Evolutionary conservation across 2,329 filamentous ascomycete genomes (phyloP).

Genomic region (Microthyrium microscopicum): DNA sequence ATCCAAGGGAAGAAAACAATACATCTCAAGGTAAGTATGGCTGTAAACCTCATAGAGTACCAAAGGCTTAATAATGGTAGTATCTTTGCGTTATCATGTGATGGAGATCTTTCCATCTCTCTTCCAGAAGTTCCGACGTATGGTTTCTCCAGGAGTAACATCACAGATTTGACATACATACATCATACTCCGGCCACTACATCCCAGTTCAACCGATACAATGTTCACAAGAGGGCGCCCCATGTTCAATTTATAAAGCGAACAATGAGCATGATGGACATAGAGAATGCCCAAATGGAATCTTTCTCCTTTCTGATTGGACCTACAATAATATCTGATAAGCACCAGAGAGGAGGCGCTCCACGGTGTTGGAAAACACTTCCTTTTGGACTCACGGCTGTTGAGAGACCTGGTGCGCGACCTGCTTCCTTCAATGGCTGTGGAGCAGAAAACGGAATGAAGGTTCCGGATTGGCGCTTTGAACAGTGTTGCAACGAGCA

Average conservation of each 20-base stretch:
- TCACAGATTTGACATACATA: no score
- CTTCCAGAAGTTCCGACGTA: constrained; percentile 3
- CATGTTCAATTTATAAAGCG: background rate
- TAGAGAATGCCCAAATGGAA: background rate
- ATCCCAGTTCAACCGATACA: background rate
- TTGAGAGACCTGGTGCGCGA: constrained; percentile 2
- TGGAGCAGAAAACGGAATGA: constrained; percentile 7
- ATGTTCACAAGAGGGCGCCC: background rate
- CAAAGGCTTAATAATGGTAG: constrained; percentile 1
- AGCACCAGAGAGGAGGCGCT: constrained; percentile 1
- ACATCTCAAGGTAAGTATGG: no score
- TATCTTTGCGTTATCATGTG: constrained; percentile 1
- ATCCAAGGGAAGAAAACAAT: background rate
- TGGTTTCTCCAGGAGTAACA: background rate
- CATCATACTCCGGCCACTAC: background rate
- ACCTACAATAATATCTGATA: constrained; percentile 1
- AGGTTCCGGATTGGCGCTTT: constrained; percentile 4
- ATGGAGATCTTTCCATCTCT: background rate
- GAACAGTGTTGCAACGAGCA: constrained; percentile 4
- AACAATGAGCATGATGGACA: background rate
- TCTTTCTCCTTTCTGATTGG: constrained; percentile 3
- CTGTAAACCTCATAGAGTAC: no score
- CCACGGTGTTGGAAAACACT: constrained; percentile 4
- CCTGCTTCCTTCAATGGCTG: constrained; percentile 5
- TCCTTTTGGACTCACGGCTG: constrained; percentile 1